Percentiles rank a stretch among this genome's conserved stretches.
phyloP scores from a whole-genome alignment of 192 early-diverging fungal species.

The Pilobolus umbonatus region DNA sequence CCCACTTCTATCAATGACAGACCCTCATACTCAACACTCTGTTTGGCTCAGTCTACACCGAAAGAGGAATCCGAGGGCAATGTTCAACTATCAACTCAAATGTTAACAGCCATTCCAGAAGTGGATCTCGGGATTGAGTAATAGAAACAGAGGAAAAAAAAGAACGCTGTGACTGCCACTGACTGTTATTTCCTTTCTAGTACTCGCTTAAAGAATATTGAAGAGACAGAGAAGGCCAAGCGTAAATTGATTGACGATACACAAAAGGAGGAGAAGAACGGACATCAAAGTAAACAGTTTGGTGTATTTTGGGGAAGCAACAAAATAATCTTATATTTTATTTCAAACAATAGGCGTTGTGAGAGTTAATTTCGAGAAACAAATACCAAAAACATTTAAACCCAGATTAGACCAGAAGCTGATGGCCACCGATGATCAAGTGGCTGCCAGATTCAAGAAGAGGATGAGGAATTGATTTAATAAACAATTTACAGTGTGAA shows the following conservation, averaged over 20 bases:
- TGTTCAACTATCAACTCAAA: slow-evolving; percentile 77
- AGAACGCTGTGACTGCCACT: neutral
- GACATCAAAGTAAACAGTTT: neutral
- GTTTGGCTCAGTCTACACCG: slow-evolving; percentile 13
- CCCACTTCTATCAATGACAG: neutral
- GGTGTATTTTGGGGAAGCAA: neutral
- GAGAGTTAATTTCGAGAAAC: slow-evolving; percentile 30
- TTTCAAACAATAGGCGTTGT: slow-evolving; percentile 4
- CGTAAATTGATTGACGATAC: slow-evolving; percentile 45
- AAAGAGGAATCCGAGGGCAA: slow-evolving; percentile 79
- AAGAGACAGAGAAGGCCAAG: slow-evolving; percentile 76
- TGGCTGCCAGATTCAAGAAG: slow-evolving; percentile 82
- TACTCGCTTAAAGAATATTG: slow-evolving; percentile 66
- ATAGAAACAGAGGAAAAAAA: neutral
- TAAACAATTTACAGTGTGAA: neutral
- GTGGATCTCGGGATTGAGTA: slow-evolving; percentile 83
- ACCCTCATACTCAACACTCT: no score
- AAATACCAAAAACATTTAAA: slow-evolving; percentile 22
- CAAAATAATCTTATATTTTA: slow-evolving; percentile 13
- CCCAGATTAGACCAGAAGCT: slow-evolving; percentile 47
- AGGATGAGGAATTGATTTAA: slow-evolving; percentile 58
- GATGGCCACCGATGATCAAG: slow-evolving; percentile 82
- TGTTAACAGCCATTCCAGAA: slow-evolving; percentile 91
- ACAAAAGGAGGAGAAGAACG: slow-evolving; percentile 27
- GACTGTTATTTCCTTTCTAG: slow-evolving; percentile 25